A percentile compares a stretch with the other conserved stretches of the same genome.
Conservation (phyloP, 768 basidiomycete genomes). For the Tulasnella sp. region DNA sequence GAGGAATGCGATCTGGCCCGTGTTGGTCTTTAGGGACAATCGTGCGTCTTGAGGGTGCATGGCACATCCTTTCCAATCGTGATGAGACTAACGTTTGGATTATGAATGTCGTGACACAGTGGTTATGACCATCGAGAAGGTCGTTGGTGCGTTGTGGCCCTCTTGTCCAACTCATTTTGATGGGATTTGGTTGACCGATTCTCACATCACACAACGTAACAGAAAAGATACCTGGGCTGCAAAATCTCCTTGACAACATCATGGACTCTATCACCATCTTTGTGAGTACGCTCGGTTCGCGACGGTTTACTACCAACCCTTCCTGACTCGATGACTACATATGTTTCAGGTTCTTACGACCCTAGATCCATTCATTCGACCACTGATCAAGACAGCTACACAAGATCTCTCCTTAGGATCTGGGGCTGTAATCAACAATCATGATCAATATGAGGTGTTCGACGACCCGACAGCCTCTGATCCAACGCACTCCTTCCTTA, state of each 20-base stretch:
- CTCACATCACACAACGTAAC: no score
- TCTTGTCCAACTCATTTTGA: no score
- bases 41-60: slow-evolving; percentile 30
- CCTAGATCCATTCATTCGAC: slow-evolving; percentile 11
- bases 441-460: slow-evolving; percentile 64
- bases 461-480: slow-evolving; percentile 55
- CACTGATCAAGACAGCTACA: slow-evolving; percentile 4
- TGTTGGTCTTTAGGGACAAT: slow-evolving; percentile 74
- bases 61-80: no score
- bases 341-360: background rate
- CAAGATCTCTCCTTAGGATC: slow-evolving; percentile 36
- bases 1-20: slow-evolving; percentile 70
- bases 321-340: background rate
- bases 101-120: slow-evolving; percentile 31
- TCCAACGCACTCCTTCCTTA: slow-evolving; percentile 61
- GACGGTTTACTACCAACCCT: no score
- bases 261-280: slow-evolving; percentile 12
- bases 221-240: slow-evolving; percentile 77
- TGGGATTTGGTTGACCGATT: no score
- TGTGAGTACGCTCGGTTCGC: background rate
- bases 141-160: slow-evolving; percentile 53
- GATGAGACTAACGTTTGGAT: no score
- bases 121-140: slow-evolving; percentile 66
- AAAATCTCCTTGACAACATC: slow-evolving; percentile 45
- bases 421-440: slow-evolving; percentile 55